Conservation (phyloP, 2,329 filamentous ascomycete species). For the Boeremia lycopersici region DNA sequence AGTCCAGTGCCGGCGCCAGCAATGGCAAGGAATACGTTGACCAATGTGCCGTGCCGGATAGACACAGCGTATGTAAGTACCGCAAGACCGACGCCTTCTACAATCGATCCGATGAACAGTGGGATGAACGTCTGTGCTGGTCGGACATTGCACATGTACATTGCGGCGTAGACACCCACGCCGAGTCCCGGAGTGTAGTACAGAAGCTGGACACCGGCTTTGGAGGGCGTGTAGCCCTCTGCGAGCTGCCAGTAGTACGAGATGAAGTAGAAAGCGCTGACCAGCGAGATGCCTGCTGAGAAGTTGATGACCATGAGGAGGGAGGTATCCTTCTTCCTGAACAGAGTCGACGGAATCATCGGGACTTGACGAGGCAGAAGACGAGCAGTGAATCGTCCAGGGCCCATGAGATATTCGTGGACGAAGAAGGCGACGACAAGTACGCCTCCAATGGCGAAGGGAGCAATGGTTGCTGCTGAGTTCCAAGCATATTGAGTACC, state of each 20-base stretch:
- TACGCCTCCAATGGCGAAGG: conserved; percentile 58
- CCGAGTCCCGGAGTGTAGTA: conserved; percentile 70
- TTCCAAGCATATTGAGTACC: conserved; percentile 64
- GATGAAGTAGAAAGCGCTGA: conserved; percentile 70
- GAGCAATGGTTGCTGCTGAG: conserved; percentile 60
- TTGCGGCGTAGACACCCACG: conserved; percentile 63
- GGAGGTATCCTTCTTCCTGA: conserved; percentile 63
- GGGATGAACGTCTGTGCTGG: conserved; percentile 67
- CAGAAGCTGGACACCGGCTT: conserved; percentile 58
- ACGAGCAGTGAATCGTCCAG: conserved; percentile 54
- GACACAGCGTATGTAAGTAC: conserved; percentile 64
- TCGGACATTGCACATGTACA: conserved; percentile 65
- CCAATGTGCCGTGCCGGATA: conserved; percentile 53
- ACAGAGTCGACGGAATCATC: conserved; percentile 68
- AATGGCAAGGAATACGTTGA: conserved; percentile 71
- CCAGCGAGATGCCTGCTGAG: conserved; percentile 61
- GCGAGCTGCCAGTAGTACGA: conserved; percentile 71
- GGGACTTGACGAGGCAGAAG: conserved; percentile 62
- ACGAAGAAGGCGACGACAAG: conserved; percentile 57
- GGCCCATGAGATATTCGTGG: conserved; percentile 61
- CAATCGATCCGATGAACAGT: conserved; percentile 54
- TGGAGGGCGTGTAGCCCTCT: conserved; percentile 56
- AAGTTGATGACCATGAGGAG: conserved; percentile 69
- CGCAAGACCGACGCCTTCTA: conserved; percentile 64
- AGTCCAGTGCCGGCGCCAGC: conserved; percentile 67